phyloP scores from a whole-genome alignment of 2,329 filamentous ascomycete species.

The Polytolypa hystricis region DNA sequence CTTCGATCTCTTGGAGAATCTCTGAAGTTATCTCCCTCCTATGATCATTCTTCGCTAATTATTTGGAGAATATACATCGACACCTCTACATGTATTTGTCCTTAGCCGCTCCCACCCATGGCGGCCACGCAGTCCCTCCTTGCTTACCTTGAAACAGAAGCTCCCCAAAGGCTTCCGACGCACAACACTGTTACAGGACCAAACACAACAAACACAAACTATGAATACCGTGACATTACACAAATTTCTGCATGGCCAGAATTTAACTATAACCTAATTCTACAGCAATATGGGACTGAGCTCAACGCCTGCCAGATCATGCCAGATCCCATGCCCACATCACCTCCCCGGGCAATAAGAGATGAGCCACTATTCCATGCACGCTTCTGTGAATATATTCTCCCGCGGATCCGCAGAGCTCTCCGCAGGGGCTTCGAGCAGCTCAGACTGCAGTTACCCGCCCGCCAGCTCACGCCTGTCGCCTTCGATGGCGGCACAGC shows the following conservation, averaged over 20 bases:
- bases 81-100: neutral
- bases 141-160: neutral
- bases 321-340: constrained; percentile 9
- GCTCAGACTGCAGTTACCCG: constrained; percentile 5
- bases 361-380: constrained; percentile 9
- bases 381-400: constrained; percentile 7
- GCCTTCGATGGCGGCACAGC: constrained; percentile 5
- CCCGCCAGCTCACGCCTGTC: constrained; percentile 3
- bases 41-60: neutral
- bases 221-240: constrained; percentile 8
- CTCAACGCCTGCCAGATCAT: constrained; percentile 9
- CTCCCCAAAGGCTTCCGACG: constrained; percentile 9
- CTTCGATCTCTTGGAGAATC: neutral
- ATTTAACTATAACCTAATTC: constrained; percentile 10
- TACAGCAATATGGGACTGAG: constrained; percentile 8
- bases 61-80: neutral
- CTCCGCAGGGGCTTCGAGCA: constrained; percentile 9
- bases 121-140: neutral
- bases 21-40: neutral
- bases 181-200: constrained; percentile 1
- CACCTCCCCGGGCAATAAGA: constrained; percentile 7
- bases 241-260: constrained; percentile 10
- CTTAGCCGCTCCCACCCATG: neutral
- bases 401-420: constrained; percentile 6
- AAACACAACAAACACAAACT: constrained; percentile 9